Evolutionary conservation across 192 early-diverging fungal genomes (phyloP).

Genomic region (Umbelopsis isabellina): DNA sequence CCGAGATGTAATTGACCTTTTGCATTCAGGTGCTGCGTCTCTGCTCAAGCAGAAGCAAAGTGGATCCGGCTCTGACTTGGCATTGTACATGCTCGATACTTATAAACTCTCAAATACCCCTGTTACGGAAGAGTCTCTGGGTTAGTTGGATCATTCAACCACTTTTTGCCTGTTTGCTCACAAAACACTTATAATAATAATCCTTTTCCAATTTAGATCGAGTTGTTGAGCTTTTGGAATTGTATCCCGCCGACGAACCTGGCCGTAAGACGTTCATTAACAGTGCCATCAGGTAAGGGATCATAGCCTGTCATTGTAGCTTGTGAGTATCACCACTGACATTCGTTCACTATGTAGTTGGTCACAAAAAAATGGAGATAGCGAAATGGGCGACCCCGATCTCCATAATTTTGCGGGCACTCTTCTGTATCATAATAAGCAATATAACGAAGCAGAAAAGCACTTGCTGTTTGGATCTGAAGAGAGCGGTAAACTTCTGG

Average conservation of each 20-base stretch:
- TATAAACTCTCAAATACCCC: conserved; percentile 69
- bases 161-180: neutral
- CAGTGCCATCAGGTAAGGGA: conserved; percentile 52
- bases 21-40: conserved; percentile 78
- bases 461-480: conserved; percentile 86
- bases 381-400: conserved; percentile 64
- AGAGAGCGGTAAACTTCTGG: conserved; percentile 77
- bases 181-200: neutral
- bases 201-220: conserved; percentile 41
- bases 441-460: conserved; percentile 78
- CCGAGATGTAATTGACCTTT: conserved; percentile 72
- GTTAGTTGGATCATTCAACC: conserved; percentile 38
- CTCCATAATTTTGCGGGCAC: conserved; percentile 77
- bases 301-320: neutral
- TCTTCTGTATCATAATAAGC: conserved; percentile 65
- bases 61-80: conserved; percentile 83
- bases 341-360: conserved; percentile 50
- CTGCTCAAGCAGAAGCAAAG: conserved; percentile 81
- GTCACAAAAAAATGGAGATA: conserved; percentile 60
- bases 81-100: conserved; percentile 80
- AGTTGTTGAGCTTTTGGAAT: conserved; percentile 66
- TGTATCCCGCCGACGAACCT: conserved; percentile 56
- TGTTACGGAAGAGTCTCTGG: conserved; percentile 70
- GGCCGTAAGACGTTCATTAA: conserved; percentile 58
- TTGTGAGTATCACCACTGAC: neutral